Conservation (phyloP, 139 green algal species). For the Chlorella sp. region DNA sequence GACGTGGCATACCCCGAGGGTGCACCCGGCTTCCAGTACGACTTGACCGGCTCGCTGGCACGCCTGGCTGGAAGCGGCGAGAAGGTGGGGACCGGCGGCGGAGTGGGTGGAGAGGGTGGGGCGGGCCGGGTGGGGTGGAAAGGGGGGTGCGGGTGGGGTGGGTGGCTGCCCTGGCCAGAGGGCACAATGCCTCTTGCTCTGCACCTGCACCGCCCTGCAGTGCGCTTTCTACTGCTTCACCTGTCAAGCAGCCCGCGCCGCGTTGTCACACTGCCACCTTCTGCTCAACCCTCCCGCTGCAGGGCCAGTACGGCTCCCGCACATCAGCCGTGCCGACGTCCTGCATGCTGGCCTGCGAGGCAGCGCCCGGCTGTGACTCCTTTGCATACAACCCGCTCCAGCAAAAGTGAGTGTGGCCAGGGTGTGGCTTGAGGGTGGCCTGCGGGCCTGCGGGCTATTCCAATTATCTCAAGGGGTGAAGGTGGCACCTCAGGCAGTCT, state of each 20-base stretch:
- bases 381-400: constrained; percentile 57
- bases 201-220: too few relatives aligned
- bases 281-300: not conserved
- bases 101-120: not conserved
- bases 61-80: not conserved
- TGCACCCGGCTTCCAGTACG: constrained; percentile 59
- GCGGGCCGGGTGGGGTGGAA: not conserved
- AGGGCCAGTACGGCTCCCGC: constrained; percentile 41
- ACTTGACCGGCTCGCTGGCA: constrained; percentile 45
- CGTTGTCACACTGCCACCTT: too few relatives aligned
- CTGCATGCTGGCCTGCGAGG: constrained; percentile 58
- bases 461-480: too few relatives aligned
- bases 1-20: constrained; percentile 47
- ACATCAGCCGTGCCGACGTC: constrained; percentile 18
- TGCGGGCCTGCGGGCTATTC: too few relatives aligned
- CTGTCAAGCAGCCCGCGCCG: too few relatives aligned
- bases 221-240: too few relatives aligned
- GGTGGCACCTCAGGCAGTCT: too few relatives aligned
- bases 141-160: not conserved
- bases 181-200: not conserved
- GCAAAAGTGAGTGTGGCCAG: too few relatives aligned
- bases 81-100: not conserved
- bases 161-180: too few relatives aligned
- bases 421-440: too few relatives aligned
- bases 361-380: constrained; percentile 42